These are phyloP conservation scores for Mycena olivaceomarginata DNA, from an alignment of 768 basidiomycete species.

Conservation along the genomic window DNA sequence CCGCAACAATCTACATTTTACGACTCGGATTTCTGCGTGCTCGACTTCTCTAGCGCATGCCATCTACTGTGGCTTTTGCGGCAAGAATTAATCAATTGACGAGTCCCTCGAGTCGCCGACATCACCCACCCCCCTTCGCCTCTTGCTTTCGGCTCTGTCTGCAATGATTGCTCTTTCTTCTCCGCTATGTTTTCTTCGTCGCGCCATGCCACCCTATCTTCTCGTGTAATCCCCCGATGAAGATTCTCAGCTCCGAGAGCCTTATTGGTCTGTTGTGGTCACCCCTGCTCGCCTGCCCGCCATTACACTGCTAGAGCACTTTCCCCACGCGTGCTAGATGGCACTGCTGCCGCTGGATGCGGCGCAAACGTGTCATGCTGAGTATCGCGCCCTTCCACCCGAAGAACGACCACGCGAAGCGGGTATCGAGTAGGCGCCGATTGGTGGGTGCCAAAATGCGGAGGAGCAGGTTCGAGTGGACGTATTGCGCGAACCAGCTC, in stretches of 20 bases:
- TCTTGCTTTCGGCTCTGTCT: constrained; percentile 20
- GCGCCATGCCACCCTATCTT: constrained; percentile 22
- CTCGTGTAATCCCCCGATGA: too few species aligned
- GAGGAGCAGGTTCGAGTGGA: constrained; percentile 84
- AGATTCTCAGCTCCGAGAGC: constrained; percentile 66
- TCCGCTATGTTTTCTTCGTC: neutral
- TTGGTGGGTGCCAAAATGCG: constrained; percentile 91
- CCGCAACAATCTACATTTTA: too few species aligned
- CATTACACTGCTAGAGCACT: constrained; percentile 68
- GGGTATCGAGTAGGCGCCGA: constrained; percentile 86
- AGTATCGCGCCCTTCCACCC: constrained; percentile 97
- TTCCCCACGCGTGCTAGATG: constrained; percentile 76
- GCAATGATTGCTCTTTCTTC: neutral
- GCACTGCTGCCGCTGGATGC: constrained; percentile 68
- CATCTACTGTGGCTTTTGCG: too few species aligned
- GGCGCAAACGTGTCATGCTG: constrained; percentile 80
- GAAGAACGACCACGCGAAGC: constrained; percentile 94
- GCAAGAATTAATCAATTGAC: too few species aligned
- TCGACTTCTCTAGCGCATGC: too few species aligned
- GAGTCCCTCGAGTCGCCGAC: neutral
- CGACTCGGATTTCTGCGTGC: too few species aligned
- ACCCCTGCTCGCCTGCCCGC: constrained; percentile 73
- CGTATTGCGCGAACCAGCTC: constrained; percentile 73
- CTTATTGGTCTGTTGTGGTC: constrained; percentile 75
- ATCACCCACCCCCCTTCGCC: neutral